phyloP scores from a whole-genome alignment of 2,329 filamentous ascomycete genomes.

The Nannizzia gypsea region DNA sequence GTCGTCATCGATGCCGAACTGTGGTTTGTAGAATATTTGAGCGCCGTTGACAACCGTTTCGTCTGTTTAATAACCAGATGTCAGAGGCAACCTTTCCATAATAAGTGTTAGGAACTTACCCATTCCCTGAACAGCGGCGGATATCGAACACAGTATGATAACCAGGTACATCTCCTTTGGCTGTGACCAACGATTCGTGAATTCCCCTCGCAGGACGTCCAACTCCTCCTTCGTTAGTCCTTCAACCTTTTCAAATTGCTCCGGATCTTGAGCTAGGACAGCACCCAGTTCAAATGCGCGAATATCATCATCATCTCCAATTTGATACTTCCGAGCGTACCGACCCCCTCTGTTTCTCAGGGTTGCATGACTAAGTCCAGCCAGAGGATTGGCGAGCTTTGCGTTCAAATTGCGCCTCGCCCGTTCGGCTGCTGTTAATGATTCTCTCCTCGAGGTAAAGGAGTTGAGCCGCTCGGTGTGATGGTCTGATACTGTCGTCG shows the following conservation, averaged over 20 bases:
- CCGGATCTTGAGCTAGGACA: constrained; percentile 45
- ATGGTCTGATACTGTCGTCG: constrained; percentile 1
- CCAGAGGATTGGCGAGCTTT: constrained; percentile 44
- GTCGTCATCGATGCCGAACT: constrained; percentile 47
- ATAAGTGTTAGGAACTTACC: constrained; percentile 22
- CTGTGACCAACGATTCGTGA: constrained; percentile 57
- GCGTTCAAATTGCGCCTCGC: constrained; percentile 34
- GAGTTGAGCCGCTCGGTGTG: constrained; percentile 9
- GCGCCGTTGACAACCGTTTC: constrained; percentile 59
- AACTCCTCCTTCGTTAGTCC: constrained; percentile 49
- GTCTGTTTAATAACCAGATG: constrained; percentile 30
- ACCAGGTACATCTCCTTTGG: constrained; percentile 54
- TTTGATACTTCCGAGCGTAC: constrained; percentile 46
- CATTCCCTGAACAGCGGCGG: constrained; percentile 60
- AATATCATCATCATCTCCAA: constrained; percentile 45
- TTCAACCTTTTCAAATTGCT: constrained; percentile 39
- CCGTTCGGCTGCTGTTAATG: constrained; percentile 28
- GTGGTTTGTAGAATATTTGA: constrained; percentile 50
- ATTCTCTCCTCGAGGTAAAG: constrained; percentile 10
- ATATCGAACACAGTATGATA: constrained; percentile 54
- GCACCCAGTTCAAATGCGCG: constrained; percentile 50
- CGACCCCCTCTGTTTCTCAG: constrained; percentile 46
- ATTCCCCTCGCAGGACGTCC: constrained; percentile 47
- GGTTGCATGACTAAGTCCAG: constrained; percentile 38
- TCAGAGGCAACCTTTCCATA: constrained; percentile 4